phyloP scores from a whole-genome alignment of 352 stramenopile species.

The Pythium volutum region DNA sequence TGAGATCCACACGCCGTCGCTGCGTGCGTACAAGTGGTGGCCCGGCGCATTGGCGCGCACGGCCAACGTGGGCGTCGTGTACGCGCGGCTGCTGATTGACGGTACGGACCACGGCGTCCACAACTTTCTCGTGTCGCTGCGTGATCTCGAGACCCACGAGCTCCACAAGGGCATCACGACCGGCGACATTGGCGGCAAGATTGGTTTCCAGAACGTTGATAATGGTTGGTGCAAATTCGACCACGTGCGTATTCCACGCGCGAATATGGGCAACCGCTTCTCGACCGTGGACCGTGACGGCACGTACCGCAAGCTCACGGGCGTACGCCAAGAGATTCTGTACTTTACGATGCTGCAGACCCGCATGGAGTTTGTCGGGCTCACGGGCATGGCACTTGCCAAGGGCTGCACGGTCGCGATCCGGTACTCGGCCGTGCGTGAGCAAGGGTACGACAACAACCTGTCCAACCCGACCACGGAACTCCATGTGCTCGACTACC shows the following conservation, averaged over 20 bases:
- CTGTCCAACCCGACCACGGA: conserved; percentile 56
- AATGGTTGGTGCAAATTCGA: conserved; percentile 65
- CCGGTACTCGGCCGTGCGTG: conserved; percentile 92
- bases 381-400: conserved; percentile 49
- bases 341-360: conserved; percentile 86
- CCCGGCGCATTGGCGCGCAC: conserved; percentile 92
- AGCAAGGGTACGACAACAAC: conserved; percentile 80
- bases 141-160: conserved; percentile 82
- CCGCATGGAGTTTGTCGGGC: conserved; percentile 63
- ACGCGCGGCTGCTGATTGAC: conserved; percentile 85
- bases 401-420: conserved; percentile 92
- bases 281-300: conserved; percentile 50
- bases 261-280: conserved; percentile 69
- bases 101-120: conserved; percentile 91
- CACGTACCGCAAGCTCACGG: conserved; percentile 56
- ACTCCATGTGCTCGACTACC: conserved; percentile 93
- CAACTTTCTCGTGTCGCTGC: conserved; percentile 95
- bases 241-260: conserved; percentile 51
- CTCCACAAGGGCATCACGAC: conserved; percentile 45
- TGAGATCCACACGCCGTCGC: conserved; percentile 93
- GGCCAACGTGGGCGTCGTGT: conserved; percentile 88
- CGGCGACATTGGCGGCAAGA: conserved; percentile 69
- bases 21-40: conserved; percentile 97
- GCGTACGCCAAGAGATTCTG: conserved; percentile 45
- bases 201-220: conserved; percentile 74